phyloP scores from a whole-genome alignment of 106 monocot genomes.

The Xerophyta viscosa region DNA sequence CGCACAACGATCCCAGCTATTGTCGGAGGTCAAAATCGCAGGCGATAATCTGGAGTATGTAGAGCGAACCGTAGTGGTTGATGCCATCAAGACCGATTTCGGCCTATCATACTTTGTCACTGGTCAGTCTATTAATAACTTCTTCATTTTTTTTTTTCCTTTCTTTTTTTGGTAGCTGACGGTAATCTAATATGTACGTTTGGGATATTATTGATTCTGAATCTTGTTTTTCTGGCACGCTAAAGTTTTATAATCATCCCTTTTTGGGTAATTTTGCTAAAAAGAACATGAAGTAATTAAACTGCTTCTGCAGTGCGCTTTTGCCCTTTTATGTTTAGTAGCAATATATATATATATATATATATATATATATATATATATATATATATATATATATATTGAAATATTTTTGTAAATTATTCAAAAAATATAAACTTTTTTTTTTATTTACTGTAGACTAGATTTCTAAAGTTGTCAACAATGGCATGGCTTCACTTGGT shows the following conservation, averaged over 20 bases:
- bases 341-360: not conserved
- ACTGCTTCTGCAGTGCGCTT: too few species aligned
- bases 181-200: not conserved
- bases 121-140: conserved; percentile 18
- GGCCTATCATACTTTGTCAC: conserved; percentile 78
- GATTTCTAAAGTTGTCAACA: too few species aligned
- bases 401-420: too few species aligned
- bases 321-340: not conserved
- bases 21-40: not conserved
- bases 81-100: conserved; percentile 71
- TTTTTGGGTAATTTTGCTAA: too few species aligned
- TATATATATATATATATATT: too few species aligned
- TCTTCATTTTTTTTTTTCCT: not conserved
- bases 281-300: not conserved
- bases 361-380: too few species aligned
- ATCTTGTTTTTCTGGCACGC: not conserved
- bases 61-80: conserved; percentile 30
- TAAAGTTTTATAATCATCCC: not conserved
- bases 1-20: not conserved
- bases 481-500: too few species aligned
- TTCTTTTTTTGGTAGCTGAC: not conserved
- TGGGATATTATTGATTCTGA: not conserved
- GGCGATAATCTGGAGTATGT: not conserved
- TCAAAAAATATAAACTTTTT: too few species aligned
- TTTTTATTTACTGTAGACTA: too few species aligned